Base-by-base conservation (phyloP, 2,329 filamentous ascomycete genomes). In the Penicillium nordicum region DNA sequence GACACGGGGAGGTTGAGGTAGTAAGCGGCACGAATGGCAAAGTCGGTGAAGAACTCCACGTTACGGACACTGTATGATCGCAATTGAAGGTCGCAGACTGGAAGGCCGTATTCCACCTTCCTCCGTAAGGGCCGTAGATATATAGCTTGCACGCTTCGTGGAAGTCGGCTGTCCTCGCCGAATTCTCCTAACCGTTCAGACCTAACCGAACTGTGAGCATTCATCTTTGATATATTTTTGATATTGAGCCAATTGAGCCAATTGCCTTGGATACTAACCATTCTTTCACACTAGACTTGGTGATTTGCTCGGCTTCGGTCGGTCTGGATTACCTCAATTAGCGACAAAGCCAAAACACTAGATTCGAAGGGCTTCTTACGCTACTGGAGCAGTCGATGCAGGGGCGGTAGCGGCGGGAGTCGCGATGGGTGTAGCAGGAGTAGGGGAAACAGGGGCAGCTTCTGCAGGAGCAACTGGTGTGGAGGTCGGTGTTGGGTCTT, bases 1-100 rank as follows among this genome's bases (percentile, higher is more conserved):
- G 84, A 89, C 3, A 92, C 92, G 10, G 92, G 88, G 2, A 99
- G 86, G 18, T 88, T 85, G 41, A 97, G 85, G 77, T 93, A 99
- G 78, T 97, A 99, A 54, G 94, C 94, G 4, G 92, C 92, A 63
- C 94, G 89, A 53, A 97, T 80, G 48, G 92, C 92, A 72, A 99
- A 97, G 78, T 99, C 94, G 74, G 88, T 83, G 72, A 96, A 97
- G 78, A 97, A 92, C 68, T 96, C 90, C 57, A 99, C 85, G 65
- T 96, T 94, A 57, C 92, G 90, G 36, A 92, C 80, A 68, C 84
- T 92, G 81, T 90, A 99, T 34, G 93, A 96, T 64, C 94, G 90
- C 47, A 99, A 79, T 73, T 99, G 94, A 34, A 99, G 86, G 73
- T 97, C 88, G 78, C 91, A 96, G 11, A 89, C 86, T 12, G 92